A percentile compares a stretch with the other conserved stretches of the same genome.
These are phyloP conservation scores for Claviceps fusiformis DNA, from an alignment of 2,329 filamentous ascomycete species.

Conservation along the genomic window DNA sequence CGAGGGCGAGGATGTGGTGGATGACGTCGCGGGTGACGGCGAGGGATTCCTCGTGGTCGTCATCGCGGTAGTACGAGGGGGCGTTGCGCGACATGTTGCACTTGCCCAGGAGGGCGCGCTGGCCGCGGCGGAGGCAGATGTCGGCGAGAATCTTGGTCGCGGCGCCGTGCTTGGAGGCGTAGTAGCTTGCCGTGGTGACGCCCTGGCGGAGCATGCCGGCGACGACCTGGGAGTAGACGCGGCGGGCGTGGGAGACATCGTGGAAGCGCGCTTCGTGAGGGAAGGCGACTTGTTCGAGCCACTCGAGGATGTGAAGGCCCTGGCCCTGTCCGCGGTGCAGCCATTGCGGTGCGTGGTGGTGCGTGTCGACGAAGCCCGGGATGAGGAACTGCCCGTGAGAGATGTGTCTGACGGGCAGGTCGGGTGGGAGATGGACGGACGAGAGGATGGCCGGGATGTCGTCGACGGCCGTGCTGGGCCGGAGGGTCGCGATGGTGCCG, in stretches of 20 bases:
- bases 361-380: conserved; percentile 51
- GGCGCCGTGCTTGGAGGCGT: conserved; percentile 39
- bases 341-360: conserved; percentile 53
- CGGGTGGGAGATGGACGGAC: conserved; percentile 3
- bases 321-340: conserved; percentile 34
- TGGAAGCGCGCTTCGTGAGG: conserved; percentile 48
- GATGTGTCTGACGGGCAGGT: conserved; percentile 13
- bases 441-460: conserved; percentile 8
- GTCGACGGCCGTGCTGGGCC: conserved; percentile 7
- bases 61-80: conserved; percentile 40
- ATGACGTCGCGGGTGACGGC: conserved; percentile 36
- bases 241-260: conserved; percentile 37
- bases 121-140: conserved; percentile 35
- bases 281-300: conserved; percentile 52
- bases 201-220: conserved; percentile 46
- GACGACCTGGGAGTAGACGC: conserved; percentile 38
- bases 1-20: conserved; percentile 28
- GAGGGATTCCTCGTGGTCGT: conserved; percentile 31
- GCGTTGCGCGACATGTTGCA: conserved; percentile 48
- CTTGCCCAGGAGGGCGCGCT: conserved; percentile 48
- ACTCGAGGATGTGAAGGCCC: conserved; percentile 43
- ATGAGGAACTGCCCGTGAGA: conserved; percentile 36
- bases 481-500: conserved; percentile 14
- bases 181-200: conserved; percentile 49
- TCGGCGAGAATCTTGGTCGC: conserved; percentile 45